Evolutionary conservation across 1,284 basidiomycete species (phyloP).

Genomic region (Cryptococcus maquisensis): DNA sequence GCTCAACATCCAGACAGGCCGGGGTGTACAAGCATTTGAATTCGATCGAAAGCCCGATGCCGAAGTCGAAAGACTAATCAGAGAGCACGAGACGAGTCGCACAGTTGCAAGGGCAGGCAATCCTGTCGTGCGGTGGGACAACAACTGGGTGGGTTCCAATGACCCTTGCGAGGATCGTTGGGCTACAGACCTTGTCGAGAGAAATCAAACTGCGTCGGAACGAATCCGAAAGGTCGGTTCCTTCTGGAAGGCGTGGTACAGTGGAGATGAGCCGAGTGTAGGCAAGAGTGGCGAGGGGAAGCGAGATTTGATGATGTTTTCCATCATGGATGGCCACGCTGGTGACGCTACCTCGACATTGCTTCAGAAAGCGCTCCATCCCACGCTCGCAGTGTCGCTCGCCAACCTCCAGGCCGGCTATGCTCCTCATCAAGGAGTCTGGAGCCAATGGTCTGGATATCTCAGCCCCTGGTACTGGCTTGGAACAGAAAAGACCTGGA

Average conservation of each 20-base stretch:
- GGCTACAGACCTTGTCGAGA: constrained; percentile 62
- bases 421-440: constrained; percentile 19
- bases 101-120: constrained; percentile 26
- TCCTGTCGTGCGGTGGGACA: constrained; percentile 59
- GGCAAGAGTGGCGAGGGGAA: constrained; percentile 19
- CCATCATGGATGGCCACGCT: constrained; percentile 89
- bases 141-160: constrained; percentile 75
- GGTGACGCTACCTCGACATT: constrained; percentile 79
- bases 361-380: constrained; percentile 79
- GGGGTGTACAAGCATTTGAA: constrained; percentile 14
- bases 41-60: constrained; percentile 30
- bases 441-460: constrained; percentile 14
- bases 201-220: constrained; percentile 44
- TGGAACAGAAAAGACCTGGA: constrained; percentile 24
- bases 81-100: constrained; percentile 25
- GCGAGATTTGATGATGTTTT: constrained; percentile 74
- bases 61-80: constrained; percentile 32
- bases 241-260: background rate
- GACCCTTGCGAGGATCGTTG: constrained; percentile 86
- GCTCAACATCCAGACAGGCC: constrained; percentile 3
- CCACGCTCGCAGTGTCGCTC: constrained; percentile 77
- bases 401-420: constrained; percentile 51
- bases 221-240: constrained; percentile 3
- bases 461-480: constrained; percentile 17
- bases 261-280: background rate